Conservation (phyloP, 306 rosid genomes). For the Nissolia schottii region DNA sequence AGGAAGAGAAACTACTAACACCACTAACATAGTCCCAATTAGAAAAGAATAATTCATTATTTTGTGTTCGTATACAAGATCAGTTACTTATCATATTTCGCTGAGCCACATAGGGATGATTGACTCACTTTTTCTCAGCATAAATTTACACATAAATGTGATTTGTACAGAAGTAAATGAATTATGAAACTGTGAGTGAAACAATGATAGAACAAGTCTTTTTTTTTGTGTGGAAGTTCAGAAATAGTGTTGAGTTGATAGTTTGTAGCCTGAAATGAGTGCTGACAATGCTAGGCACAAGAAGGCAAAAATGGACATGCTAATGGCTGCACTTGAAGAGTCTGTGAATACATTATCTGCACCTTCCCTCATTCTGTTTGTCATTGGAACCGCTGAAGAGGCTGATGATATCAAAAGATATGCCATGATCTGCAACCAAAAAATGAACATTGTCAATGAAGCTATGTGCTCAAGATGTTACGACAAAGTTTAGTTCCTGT, state of each 20-base stretch:
- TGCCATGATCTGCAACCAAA: slow-evolving; percentile 58
- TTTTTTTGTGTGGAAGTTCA: slow-evolving; percentile 28
- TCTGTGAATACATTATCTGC: slow-evolving; percentile 67
- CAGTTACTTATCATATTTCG: neutral
- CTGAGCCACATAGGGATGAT: neutral
- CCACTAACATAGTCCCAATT: neutral
- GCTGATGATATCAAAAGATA: slow-evolving; percentile 73
- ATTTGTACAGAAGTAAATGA: slow-evolving; percentile 13
- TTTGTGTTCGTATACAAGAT: slow-evolving; percentile 16
- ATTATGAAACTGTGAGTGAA: slow-evolving; percentile 11
- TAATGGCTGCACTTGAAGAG: slow-evolving; percentile 56
- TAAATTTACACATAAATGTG: slow-evolving; percentile 14
- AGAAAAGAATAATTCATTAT: neutral
- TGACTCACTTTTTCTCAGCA: slow-evolving; percentile 16
- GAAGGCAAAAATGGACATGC: slow-evolving; percentile 72
- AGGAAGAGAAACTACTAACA: neutral
- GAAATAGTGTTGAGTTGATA: slow-evolving; percentile 53
- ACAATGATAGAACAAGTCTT: neutral
- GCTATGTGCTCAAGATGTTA: neutral
- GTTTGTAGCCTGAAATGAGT: slow-evolving; percentile 58
- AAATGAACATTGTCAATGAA: neutral
- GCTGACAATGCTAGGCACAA: slow-evolving; percentile 46
- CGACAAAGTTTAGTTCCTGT: too few species aligned
- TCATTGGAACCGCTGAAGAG: slow-evolving; percentile 64
- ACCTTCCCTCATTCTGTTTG: slow-evolving; percentile 60